Evolutionary conservation across 163 green algal species (phyloP), one percentile per base, ranked within the genome.

Genomic region (Scenedesmus sp.): DNA sequence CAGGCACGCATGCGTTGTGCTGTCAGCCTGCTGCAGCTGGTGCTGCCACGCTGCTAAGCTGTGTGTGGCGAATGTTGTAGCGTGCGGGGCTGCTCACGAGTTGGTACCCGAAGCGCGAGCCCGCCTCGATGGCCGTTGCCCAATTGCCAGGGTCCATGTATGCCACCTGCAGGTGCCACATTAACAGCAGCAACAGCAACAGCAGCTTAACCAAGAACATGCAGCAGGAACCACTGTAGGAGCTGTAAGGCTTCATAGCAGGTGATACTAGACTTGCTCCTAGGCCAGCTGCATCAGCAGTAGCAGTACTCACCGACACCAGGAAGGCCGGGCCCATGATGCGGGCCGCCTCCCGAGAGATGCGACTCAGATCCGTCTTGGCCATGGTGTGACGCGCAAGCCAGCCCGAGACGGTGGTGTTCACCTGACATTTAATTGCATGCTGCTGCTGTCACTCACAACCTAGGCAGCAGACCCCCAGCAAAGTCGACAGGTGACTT

Each of bases 91-190:
- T 43, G 30, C 93, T 85, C 59, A 95, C 93, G 83, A 95, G 91
- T 59, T 93, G 87, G 59, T 95, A 95, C 0, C 93, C 93, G 44
- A 93, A 95, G 9, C 92, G 76, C 24, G 93, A 94, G 46, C 96
- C 96, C 18, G 92, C 96, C 85, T 96, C 94, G 22, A 97, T 97
- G 22, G 93, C 94, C 44, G 95, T 96, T 1, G 94, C 96, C 95
- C 95, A 97, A 89, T 97, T 97, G 53, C 96, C 96, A 26, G 96
- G 96, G 72, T 97, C 96, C 81, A 97, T 91, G 85, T 97, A 97
- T 0, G 94, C 96, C 70, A 97, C 95, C 89, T 94, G 86, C 9
- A 37, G 30, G 30, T 7, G 65, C 65, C 65, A 76, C 65, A 81
- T 81, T 35, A 81, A 35, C 72, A 51, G 72, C 72, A 46, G 70